Evolutionary conservation across 306 rosid genomes (phyloP), one percentile per base, ranked within the genome.

Genomic region (Trifolium fragiferum): DNA sequence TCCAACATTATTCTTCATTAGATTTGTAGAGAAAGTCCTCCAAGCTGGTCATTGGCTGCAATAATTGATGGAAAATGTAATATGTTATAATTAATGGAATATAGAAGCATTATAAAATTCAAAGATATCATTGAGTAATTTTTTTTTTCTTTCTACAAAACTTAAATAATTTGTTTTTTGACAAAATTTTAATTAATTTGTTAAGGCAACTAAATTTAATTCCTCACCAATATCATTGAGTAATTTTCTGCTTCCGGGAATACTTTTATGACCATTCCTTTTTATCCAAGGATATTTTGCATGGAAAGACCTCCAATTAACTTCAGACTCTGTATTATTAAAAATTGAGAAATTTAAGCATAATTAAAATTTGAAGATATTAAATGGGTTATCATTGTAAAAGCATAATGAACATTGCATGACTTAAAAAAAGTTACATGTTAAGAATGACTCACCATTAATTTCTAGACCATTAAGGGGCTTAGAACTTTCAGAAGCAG

Each of bases 251-350:
- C 15, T 64, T 40, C 69, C 68, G 16, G 68, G 13, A 21, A 20
- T 23, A 57, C 3, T 62, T 16, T 35, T 33, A n/a, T 11, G 23
- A 8, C 0, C 7, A 32, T n/a, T 8, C 46, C 33, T 33, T 35
- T 62, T 33, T n/a, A 60, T 60, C 66, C 66, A 60, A 60, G 69
- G 49, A 19, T 64, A 35, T 2, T 10, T 64, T 64, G 69, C 69
- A 64, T 32, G 49, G 27, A 64, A 37, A 16, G 15, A 10, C 25
- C 10, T 18, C 69, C 49, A 64, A 37, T 9, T 1, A 37, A 16
- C 41, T 16, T 50, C 3, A 15, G 55, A n/a, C 55, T n/a, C 55
- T 49, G 10, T 21, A 49, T 5, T 50, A n/a, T 15, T 50, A 50
- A 50, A 44, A 11, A 44, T 25, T 2, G 50, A 44, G 55, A 49